Conservation (phyloP, 2,329 filamentous ascomycete genomes). For the Phaeomoniella chlamydospora region DNA sequence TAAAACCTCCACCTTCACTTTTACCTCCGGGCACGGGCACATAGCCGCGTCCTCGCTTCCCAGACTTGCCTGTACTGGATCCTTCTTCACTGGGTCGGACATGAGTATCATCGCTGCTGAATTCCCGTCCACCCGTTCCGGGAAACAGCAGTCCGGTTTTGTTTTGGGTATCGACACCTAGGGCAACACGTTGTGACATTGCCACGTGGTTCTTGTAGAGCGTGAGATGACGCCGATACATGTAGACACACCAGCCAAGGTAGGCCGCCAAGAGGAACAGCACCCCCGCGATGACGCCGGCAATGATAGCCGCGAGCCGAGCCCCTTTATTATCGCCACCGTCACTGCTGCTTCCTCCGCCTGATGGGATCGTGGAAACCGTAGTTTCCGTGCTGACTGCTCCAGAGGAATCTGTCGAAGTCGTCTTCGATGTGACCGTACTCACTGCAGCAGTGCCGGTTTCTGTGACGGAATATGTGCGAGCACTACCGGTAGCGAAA, state of each 20-base stretch:
- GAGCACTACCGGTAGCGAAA: constrained; percentile 53
- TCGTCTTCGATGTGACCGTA: neutral
- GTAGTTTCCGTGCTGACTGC: constrained; percentile 23
- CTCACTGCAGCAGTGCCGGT: constrained; percentile 14
- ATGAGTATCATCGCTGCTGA: constrained; percentile 9
- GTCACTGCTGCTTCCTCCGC: constrained; percentile 28
- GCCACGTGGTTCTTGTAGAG: constrained; percentile 59
- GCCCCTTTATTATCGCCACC: constrained; percentile 16
- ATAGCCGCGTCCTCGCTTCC: constrained; percentile 11
- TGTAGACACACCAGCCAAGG: constrained; percentile 62
- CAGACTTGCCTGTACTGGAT: constrained; percentile 8
- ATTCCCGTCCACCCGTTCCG: neutral
- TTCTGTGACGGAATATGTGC: constrained; percentile 47
- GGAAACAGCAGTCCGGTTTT: constrained; percentile 7
- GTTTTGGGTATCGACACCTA: constrained; percentile 16
- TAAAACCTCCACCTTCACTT: constrained; percentile 16
- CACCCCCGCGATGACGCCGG: constrained; percentile 49
- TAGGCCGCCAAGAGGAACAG: constrained; percentile 53
- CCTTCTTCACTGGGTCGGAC: constrained; percentile 7
- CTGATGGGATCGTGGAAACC: constrained; percentile 12
- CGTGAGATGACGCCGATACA: constrained; percentile 56
- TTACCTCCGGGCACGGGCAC: constrained; percentile 13
- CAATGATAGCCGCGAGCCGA: constrained; percentile 41
- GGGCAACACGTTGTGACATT: constrained; percentile 43
- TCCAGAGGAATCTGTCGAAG: constrained; percentile 23